Conservation (phyloP, 495 filamentous ascomycete species). For the Choiromyces venosus region DNA sequence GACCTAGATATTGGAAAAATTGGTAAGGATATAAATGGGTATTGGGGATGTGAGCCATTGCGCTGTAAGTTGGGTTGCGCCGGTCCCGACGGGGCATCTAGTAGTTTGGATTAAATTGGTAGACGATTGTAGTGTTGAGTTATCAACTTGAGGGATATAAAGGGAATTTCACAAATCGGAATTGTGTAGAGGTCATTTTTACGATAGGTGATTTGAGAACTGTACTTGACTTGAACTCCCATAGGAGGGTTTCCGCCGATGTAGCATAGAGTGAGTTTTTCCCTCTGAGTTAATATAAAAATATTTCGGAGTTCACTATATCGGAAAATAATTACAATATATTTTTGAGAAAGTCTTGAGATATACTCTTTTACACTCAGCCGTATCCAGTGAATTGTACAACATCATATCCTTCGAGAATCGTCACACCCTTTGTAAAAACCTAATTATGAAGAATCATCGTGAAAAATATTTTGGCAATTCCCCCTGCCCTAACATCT, state of each 20-base stretch:
- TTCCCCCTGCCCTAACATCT: not conserved
- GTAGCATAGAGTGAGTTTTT: not conserved
- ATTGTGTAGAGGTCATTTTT: not conserved
- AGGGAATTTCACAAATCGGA: not conserved
- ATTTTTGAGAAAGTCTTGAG: not conserved
- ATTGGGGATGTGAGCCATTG: not conserved
- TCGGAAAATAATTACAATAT: not conserved
- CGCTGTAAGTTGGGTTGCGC: not conserved
- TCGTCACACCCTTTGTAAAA: not conserved
- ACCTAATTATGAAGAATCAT: too few species aligned
- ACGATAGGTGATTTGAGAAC: not conserved
- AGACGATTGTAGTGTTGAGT: not conserved
- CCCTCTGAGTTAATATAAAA: not conserved
- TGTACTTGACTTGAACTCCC: not conserved
- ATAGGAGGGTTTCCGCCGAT: not conserved
- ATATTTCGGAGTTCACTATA: not conserved
- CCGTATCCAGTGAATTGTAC: not conserved
- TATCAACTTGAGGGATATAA: not conserved
- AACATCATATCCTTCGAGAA: not conserved
- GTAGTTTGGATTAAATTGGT: not conserved
- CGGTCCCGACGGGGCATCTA: not conserved
- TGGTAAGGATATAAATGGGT: not conserved
- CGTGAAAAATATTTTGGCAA: not conserved
- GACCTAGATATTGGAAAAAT: not conserved
- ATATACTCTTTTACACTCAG: not conserved